Evolutionary conservation across 768 basidiomycete species (phyloP).

Genomic region (Xanthoconium stramineum): DNA sequence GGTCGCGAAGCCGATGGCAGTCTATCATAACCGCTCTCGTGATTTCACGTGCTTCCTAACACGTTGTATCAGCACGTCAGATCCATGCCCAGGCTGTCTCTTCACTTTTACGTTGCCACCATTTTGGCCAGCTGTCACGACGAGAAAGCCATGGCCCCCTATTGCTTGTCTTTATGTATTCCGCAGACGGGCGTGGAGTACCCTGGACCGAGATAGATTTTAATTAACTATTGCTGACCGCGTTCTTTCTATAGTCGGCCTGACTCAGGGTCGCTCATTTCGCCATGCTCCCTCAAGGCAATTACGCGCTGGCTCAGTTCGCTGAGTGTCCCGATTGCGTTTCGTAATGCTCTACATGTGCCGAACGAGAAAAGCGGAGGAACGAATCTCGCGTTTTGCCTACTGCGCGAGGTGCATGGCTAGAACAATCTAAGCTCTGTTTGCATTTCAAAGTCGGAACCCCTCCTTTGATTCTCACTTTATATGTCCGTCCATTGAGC

Average conservation of each 20-base stretch:
- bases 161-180: slow-evolving; percentile 35
- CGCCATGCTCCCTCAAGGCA: slow-evolving; percentile 33
- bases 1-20: slow-evolving; percentile 28
- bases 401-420: slow-evolving; percentile 34
- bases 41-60: slow-evolving; percentile 36
- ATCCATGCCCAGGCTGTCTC: slow-evolving; percentile 29
- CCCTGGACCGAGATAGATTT: slow-evolving; percentile 32
- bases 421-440: slow-evolving; percentile 33
- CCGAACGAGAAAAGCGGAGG: slow-evolving; percentile 27
- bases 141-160: slow-evolving; percentile 30
- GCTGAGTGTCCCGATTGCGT: slow-evolving; percentile 34
- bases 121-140: slow-evolving; percentile 15
- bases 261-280: slow-evolving; percentile 28
- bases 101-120: slow-evolving; percentile 34
- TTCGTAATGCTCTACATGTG: slow-evolving; percentile 33
- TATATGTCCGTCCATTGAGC: slow-evolving; percentile 25
- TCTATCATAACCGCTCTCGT: slow-evolving; percentile 32
- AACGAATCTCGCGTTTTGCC: slow-evolving; percentile 36
- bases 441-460: slow-evolving; percentile 34
- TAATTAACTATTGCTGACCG: slow-evolving; percentile 31
- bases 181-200: slow-evolving; percentile 35
- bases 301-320: slow-evolving; percentile 36
- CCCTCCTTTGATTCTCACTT: slow-evolving; percentile 29
- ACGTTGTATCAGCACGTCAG: slow-evolving; percentile 36
- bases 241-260: slow-evolving; percentile 20